Conservation (phyloP, 306 rosid species). For the Malus sieversii region DNA sequence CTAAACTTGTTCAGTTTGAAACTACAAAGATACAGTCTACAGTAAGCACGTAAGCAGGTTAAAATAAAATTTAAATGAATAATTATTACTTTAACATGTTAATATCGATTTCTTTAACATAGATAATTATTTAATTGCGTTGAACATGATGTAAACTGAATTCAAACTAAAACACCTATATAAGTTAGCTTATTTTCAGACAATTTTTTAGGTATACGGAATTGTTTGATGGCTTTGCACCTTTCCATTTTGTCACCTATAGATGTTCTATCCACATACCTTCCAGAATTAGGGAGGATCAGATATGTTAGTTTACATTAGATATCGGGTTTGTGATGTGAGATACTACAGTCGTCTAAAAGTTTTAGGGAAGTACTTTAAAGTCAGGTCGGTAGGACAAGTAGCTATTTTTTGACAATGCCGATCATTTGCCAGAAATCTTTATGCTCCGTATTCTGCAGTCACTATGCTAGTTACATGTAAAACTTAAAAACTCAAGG, state of each 20-base stretch:
- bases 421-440: not conserved
- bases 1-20: not conserved
- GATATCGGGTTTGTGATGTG: not conserved
- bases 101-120: not conserved
- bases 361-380: not conserved
- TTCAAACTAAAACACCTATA: not conserved
- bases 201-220: not conserved
- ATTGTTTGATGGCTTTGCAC: not conserved
- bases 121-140: not conserved
- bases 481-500: no score
- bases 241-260: not conserved
- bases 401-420: not conserved
- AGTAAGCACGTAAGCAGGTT: not conserved
- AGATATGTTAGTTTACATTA: not conserved
- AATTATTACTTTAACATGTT: not conserved
- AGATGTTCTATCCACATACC: not conserved
- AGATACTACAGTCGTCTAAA: not conserved
- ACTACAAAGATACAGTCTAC: not conserved
- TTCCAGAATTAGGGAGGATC: not conserved
- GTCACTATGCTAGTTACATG: not conserved
- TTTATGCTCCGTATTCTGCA: not conserved
- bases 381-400: not conserved
- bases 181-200: not conserved
- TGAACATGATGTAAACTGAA: not conserved
- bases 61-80: not conserved